Base-by-base conservation (phyloP, 176 grass and related monocot genomes). In the Zizania latifolia region DNA sequence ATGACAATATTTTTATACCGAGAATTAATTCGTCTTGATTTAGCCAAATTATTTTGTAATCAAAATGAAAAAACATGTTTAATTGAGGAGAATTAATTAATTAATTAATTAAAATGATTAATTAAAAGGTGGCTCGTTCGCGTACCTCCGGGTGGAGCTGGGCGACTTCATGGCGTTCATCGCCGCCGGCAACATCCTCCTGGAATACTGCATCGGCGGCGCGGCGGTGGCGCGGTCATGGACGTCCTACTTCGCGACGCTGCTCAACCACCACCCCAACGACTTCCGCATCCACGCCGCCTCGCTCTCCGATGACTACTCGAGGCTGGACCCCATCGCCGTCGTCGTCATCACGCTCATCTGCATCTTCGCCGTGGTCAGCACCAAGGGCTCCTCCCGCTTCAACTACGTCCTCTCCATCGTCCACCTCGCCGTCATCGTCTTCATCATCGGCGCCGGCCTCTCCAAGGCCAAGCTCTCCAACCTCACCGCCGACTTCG, bases 191-290 rank as follows among this genome's bases (percentile, higher is more conserved):
- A 94, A 94, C 82, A 90, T 93, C 75, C 53, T 94, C 6, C 88
- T 94, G 4, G 91, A 94, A 63, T 94, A 94, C 63, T 61, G 86
- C 56, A 90, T 94, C 70, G 78, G 87, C 13, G 88, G 88, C 1
- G 88, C 87, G 2, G 87, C 87, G 4, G 87, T 93, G 58, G 90
- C 91, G 6, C 84, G 89, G 0, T 63, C 95, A 0, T 99, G 95
- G 95, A 99, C 95, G 16, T 99, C 95, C 63, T 99, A 99, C 89
- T 92, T 90, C 57, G 86, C 95, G 13, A 99, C 95, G 12, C 72
- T 99, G 3, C 69, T 82, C 1, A 92, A 99, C 72, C 68, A 92
- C 50, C 8, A 45, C 0, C 84, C 95, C 0, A 77, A 82, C 29
- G 86, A 99, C 53, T 94, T 99, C 84, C 88, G 89, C 43, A 80